These are phyloP conservation scores for Taphrina confusa DNA, from an alignment of 1,139 yeast genomes.

Conservation along the genomic window DNA sequence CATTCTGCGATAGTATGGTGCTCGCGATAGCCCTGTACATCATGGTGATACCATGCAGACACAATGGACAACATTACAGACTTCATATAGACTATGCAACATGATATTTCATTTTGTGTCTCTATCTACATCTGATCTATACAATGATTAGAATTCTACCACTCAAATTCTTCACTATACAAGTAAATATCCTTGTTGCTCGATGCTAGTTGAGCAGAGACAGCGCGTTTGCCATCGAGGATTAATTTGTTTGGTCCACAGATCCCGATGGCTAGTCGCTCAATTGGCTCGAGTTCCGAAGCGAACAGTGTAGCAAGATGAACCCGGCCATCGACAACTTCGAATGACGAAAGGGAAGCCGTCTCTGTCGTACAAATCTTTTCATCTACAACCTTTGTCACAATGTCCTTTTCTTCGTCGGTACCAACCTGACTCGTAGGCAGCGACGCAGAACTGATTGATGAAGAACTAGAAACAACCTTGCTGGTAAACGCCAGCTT, in stretches of 20 bases:
- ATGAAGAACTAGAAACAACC: background rate
- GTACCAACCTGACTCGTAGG: background rate
- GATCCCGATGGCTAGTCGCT: constrained; percentile 6
- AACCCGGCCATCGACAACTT: background rate
- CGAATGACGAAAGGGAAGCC: background rate
- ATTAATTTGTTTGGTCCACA: constrained; percentile 9
- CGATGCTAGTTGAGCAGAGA: background rate
- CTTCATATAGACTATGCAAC: too few relatives aligned
- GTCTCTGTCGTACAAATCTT: background rate
- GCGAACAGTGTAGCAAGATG: background rate
- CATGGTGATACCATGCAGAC: too few relatives aligned
- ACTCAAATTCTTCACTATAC: constrained; percentile 21
- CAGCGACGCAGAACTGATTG: background rate
- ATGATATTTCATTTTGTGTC: too few relatives aligned
- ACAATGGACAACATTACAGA: too few relatives aligned
- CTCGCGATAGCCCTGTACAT: too few relatives aligned
- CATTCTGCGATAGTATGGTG: too few relatives aligned
- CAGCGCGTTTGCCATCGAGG: constrained; percentile 6
- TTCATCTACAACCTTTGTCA: background rate
- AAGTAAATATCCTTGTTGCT: background rate
- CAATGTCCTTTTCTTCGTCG: background rate
- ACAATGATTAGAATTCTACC: background rate
- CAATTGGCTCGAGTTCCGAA: background rate
- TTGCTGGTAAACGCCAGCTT: constrained; percentile 4
- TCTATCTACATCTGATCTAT: too few relatives aligned